Conservation (phyloP, 306 rosid species). For the Lupinus albus region DNA sequence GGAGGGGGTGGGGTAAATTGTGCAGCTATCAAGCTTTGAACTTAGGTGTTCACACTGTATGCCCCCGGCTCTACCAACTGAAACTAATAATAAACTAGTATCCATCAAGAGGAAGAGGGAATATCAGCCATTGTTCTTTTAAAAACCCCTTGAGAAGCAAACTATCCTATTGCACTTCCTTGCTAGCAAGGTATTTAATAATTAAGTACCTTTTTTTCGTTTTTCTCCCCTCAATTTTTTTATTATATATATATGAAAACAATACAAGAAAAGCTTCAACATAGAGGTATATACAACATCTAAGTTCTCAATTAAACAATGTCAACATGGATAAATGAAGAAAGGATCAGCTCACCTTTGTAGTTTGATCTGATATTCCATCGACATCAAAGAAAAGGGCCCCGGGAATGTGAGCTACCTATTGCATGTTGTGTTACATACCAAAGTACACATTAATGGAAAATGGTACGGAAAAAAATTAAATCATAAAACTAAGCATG, state of each 20-base stretch:
- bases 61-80: no score
- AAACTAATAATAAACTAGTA: constrained; percentile 23
- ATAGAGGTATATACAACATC: background rate
- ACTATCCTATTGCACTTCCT: constrained; percentile 2
- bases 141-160: constrained; percentile 15
- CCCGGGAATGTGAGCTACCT: constrained; percentile 99
- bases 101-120: constrained; percentile 15
- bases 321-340: constrained; percentile 20
- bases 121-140: constrained; percentile 23
- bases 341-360: constrained; percentile 63
- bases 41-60: no score
- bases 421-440: constrained; percentile 36
- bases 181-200: background rate
- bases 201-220: background rate
- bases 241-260: constrained; percentile 1
- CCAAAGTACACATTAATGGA: constrained; percentile 9
- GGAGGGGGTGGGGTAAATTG: no score
- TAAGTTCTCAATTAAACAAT: background rate
- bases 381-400: constrained; percentile 98
- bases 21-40: no score
- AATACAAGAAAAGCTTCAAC: constrained; percentile 27
- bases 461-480: constrained; percentile 3
- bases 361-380: constrained; percentile 74
- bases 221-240: background rate
- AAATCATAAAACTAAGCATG: constrained; percentile 10